phyloP scores from a whole-genome alignment of 2,329 filamentous ascomycete species.

The Mollisia scopiformis region DNA sequence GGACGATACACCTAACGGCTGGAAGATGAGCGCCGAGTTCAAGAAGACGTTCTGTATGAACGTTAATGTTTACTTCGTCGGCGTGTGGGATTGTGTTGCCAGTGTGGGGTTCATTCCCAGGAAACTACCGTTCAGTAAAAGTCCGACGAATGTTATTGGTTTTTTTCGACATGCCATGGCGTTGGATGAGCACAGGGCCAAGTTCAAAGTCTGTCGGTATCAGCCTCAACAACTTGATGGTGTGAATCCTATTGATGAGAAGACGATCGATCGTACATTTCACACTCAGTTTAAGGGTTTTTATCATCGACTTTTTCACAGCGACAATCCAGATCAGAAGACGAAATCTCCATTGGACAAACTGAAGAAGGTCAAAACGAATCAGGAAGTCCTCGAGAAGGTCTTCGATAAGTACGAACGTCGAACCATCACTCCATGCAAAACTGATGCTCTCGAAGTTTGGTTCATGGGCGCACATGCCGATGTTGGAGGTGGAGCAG shows the following conservation, averaged over 20 bases:
- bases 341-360: constrained; percentile 17
- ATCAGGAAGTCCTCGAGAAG: constrained; percentile 23
- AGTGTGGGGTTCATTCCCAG: constrained; percentile 45
- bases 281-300: background rate
- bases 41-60: constrained; percentile 48
- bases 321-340: background rate
- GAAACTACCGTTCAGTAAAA: constrained; percentile 42
- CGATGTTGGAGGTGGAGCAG: constrained; percentile 49
- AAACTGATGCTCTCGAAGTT: constrained; percentile 49
- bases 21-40: constrained; percentile 45
- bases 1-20: constrained; percentile 42
- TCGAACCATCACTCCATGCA: constrained; percentile 2
- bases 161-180: constrained; percentile 49
- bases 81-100: constrained; percentile 45
- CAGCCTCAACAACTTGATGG: constrained; percentile 35
- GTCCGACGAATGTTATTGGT: constrained; percentile 38
- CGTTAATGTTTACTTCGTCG: constrained; percentile 46
- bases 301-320: background rate
- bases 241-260: too few relatives aligned
- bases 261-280: background rate
- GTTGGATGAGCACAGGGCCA: constrained; percentile 46
- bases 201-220: constrained; percentile 46
- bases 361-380: background rate
- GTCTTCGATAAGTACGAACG: background rate
- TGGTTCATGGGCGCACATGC: constrained; percentile 49